phyloP scores from a whole-genome alignment of 2,329 filamentous ascomycete genomes.

The Paraphoma chrysanthemicola region DNA sequence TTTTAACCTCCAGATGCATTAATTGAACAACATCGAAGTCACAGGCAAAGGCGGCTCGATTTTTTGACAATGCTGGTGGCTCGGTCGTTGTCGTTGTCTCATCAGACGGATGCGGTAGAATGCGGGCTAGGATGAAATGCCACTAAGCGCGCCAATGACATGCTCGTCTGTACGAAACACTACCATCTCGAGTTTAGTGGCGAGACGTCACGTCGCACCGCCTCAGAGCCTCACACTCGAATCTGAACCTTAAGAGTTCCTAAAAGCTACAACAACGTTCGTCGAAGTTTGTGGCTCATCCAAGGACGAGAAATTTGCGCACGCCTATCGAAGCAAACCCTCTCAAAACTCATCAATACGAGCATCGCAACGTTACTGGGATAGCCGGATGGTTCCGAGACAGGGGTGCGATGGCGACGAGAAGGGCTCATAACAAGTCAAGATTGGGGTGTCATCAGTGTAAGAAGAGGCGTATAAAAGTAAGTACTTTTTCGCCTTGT shows the following conservation, averaged over 20 bases:
- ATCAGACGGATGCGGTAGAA: no score
- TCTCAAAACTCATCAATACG: not conserved
- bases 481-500: conserved; percentile 12
- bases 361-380: not conserved
- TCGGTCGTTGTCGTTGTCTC: no score
- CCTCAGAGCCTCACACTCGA: conserved; percentile 4
- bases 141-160: conserved; percentile 13
- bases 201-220: conserved; percentile 17
- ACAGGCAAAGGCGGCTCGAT: no score
- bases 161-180: conserved; percentile 18
- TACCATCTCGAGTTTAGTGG: conserved; percentile 16
- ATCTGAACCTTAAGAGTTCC: not conserved
- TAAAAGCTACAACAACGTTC: not conserved
- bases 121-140: not conserved
- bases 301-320: not conserved
- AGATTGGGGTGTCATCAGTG: conserved; percentile 44
- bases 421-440: conserved; percentile 44
- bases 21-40: no score
- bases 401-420: conserved; percentile 30
- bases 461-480: conserved; percentile 46
- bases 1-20: no score
- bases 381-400: conserved; percentile 6
- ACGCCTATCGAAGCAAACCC: not conserved
- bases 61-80: no score
- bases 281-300: not conserved